Evolutionary conservation across 345 rosid genomes (phyloP).

Genomic region (Turritis glabra): DNA sequence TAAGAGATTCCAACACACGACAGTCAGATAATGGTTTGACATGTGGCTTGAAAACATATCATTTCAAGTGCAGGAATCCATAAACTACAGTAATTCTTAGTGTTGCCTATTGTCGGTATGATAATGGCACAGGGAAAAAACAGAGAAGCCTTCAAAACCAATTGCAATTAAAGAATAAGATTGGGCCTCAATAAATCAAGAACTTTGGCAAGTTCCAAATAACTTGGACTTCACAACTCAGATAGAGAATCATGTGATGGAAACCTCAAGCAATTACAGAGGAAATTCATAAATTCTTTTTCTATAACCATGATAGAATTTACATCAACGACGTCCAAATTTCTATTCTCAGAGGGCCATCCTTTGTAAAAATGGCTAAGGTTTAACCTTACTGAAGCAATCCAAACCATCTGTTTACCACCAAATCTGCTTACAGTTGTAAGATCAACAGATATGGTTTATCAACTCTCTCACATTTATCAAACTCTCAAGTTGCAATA

Average conservation of each 20-base stretch:
- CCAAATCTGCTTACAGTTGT: conserved; percentile 5
- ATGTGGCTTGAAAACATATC: conserved; percentile 44
- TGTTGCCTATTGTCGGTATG: not conserved
- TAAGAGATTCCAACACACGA: conserved; percentile 73
- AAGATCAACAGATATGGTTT: conserved; percentile 13
- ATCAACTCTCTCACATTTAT: conserved; percentile 4
- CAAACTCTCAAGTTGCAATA: conserved; percentile 18
- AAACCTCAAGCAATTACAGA: conserved; percentile 1
- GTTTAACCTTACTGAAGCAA: not conserved
- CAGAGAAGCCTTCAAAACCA: not conserved
- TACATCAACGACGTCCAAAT: conserved; percentile 13
- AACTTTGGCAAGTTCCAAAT: not conserved
- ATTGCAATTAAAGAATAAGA: not conserved
- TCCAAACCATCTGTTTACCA: conserved; percentile 11
- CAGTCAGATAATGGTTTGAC: conserved; percentile 52
- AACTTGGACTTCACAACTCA: not conserved
- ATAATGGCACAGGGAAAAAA: not conserved
- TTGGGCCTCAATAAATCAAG: not conserved
- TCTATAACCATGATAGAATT: not conserved
- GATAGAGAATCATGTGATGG: conserved; percentile 10
- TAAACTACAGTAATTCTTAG: conserved; percentile 31
- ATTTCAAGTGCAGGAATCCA: conserved; percentile 40
- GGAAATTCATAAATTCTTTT: not conserved
- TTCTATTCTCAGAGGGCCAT: conserved; percentile 16
- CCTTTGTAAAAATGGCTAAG: not conserved